A percentile compares a stretch with the other conserved stretches of the same genome.
Evolutionary conservation across 1,284 basidiomycete genomes (phyloP).

Genomic region (Macrocybe sp.): DNA sequence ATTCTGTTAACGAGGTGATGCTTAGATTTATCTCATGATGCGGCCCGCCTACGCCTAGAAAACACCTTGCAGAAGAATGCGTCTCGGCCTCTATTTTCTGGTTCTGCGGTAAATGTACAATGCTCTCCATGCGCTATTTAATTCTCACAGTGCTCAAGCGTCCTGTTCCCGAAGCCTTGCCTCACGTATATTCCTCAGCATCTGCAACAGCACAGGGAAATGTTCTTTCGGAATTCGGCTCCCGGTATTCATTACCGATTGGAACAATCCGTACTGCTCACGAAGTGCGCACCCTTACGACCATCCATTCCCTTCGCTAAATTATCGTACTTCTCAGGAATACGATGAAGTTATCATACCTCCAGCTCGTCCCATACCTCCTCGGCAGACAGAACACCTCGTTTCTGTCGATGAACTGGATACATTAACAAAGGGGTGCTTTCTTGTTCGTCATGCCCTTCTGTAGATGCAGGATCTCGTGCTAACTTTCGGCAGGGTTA

Average conservation of each 20-base stretch:
- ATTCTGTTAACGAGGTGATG: too few relatives aligned
- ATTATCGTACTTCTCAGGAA: constrained; percentile 30
- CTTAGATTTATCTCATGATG: constrained; percentile 40
- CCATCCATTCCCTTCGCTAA: too few relatives aligned
- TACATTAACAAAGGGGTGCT: constrained; percentile 78
- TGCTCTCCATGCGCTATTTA: not conserved
- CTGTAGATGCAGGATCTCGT: not conserved
- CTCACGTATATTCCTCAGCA: constrained; percentile 86
- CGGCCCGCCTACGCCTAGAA: constrained; percentile 64
- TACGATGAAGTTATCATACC: constrained; percentile 89
- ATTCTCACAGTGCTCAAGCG: constrained; percentile 31
- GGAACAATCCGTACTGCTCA: constrained; percentile 71
- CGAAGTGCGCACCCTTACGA: constrained; percentile 42
- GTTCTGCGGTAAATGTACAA: constrained; percentile 41
- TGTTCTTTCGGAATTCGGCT: constrained; percentile 68
- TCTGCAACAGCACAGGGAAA: constrained; percentile 52
- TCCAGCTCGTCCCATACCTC: constrained; percentile 78
- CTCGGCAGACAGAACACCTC: constrained; percentile 68
- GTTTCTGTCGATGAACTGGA: constrained; percentile 77
- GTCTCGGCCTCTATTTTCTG: constrained; percentile 63
- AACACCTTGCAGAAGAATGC: constrained; percentile 61
- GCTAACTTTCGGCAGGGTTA: constrained; percentile 61
- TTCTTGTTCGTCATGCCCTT: constrained; percentile 50
- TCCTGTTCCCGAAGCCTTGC: constrained; percentile 63
- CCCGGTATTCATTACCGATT: constrained; percentile 78